Evolutionary conservation across 306 rosid species (phyloP).

Genomic region (Begonia peltatifolia): DNA sequence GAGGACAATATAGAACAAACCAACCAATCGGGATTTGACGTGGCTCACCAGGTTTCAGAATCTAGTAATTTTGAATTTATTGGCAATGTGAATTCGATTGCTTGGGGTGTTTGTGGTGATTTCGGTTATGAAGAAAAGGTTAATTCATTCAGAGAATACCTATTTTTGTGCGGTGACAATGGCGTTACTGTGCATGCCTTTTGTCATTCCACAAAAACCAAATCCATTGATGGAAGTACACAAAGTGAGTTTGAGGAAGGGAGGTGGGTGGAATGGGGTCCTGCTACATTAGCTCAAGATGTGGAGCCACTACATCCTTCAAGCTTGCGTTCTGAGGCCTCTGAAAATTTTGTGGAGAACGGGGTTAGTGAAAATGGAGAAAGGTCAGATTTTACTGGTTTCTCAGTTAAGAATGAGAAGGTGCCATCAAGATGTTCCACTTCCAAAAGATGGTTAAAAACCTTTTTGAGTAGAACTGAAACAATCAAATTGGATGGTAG

Average conservation of each 20-base stretch:
- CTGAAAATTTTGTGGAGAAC: slow-evolving; percentile 17
- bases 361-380: slow-evolving; percentile 25
- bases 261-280: slow-evolving; percentile 85
- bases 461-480: slow-evolving; percentile 53
- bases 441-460: slow-evolving; percentile 48
- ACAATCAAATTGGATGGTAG: slow-evolving; percentile 37
- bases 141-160: slow-evolving; percentile 53
- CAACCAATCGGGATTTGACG: too few species aligned
- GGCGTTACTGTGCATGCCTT: slow-evolving; percentile 82
- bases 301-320: slow-evolving; percentile 24
- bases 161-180: slow-evolving; percentile 68
- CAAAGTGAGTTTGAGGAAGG: slow-evolving; percentile 45
- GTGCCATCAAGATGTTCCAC: slow-evolving; percentile 14
- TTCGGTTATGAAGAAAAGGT: slow-evolving; percentile 46
- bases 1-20: slow-evolving; percentile 16
- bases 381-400: slow-evolving; percentile 6
- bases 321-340: slow-evolving; percentile 18
- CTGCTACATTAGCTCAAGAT: slow-evolving; percentile 21
- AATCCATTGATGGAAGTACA: slow-evolving; percentile 16
- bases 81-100: slow-evolving; percentile 65
- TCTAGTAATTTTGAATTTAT: slow-evolving; percentile 34
- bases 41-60: slow-evolving; percentile 15
- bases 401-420: slow-evolving; percentile 11
- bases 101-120: slow-evolving; percentile 71
- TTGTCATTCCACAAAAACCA: slow-evolving; percentile 19